A percentile compares a stretch with the other conserved stretches of the same genome.
Conservation (phyloP, 1,284 basidiomycete species). For the Rhodofomes roseus region DNA sequence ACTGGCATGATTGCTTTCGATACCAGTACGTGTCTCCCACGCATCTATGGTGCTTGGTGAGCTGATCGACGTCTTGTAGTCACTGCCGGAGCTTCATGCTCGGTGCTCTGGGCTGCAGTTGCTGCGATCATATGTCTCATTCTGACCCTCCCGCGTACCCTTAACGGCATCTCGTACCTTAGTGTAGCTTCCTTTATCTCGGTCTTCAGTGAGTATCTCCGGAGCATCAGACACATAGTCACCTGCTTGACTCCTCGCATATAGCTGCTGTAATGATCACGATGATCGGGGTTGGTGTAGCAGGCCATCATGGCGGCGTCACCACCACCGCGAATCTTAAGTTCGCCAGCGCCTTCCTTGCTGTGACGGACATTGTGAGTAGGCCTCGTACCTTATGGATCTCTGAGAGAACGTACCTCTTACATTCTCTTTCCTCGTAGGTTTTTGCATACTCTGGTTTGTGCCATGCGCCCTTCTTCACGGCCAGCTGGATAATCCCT, state of each 20-base stretch:
- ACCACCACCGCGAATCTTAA: constrained; percentile 34
- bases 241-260: background rate
- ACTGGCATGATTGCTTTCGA: constrained; percentile 32
- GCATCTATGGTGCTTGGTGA: background rate
- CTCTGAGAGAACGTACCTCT: background rate
- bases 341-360: constrained; percentile 48
- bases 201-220: constrained; percentile 38
- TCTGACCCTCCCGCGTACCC: constrained; percentile 27
- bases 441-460: constrained; percentile 52
- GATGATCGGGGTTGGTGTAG: constrained; percentile 50
- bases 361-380: constrained; percentile 50
- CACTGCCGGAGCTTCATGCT: constrained; percentile 29
- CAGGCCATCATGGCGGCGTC: constrained; percentile 38
- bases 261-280: constrained; percentile 38
- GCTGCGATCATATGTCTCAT: constrained; percentile 26
- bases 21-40: constrained; percentile 21
- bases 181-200: constrained; percentile 30
- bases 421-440: constrained; percentile 20
- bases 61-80: constrained; percentile 12
- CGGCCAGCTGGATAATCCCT: background rate
- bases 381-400: background rate
- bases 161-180: constrained; percentile 28
- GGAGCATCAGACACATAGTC: constrained; percentile 8
- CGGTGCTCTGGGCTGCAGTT: constrained; percentile 27
- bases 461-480: constrained; percentile 23